phyloP scores from a whole-genome alignment of 225 moss, liverwort and hornwort species.

The Thuidium tamariscinum region DNA sequence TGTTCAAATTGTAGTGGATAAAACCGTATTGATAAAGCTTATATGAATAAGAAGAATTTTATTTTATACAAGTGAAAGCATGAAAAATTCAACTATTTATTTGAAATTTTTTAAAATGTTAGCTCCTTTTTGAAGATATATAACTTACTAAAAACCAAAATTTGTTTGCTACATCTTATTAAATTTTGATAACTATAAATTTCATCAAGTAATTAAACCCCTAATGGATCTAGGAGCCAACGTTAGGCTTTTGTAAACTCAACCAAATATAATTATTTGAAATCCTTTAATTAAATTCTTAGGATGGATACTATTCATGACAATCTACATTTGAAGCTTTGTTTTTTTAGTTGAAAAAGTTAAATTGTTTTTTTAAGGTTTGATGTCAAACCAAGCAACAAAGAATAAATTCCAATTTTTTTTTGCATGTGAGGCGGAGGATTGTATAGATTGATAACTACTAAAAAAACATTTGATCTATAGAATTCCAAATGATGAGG shows the following conservation, averaged over 20 bases:
- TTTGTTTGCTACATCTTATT: too few species aligned
- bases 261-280: too few species aligned
- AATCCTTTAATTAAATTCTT: neutral
- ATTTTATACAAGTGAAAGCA: neutral
- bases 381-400: accelerated
- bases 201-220: neutral
- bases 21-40: neutral
- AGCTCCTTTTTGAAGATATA: neutral
- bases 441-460: neutral
- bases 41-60: neutral
- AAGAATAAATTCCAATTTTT: too few species aligned
- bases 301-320: neutral
- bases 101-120: neutral
- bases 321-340: neutral
- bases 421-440: too few species aligned
- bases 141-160: neutral
- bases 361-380: too few species aligned
- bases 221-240: neutral
- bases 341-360: too few species aligned
- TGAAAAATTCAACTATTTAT: neutral
- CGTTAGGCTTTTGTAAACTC: neutral
- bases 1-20: neutral
- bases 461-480: neutral
- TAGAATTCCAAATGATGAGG: neutral
- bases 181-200: neutral